Percentiles rank a stretch among this genome's conserved stretches.
Evolutionary conservation across 176 grass and related monocot species (phyloP).

Genomic region (Carex parvula): DNA sequence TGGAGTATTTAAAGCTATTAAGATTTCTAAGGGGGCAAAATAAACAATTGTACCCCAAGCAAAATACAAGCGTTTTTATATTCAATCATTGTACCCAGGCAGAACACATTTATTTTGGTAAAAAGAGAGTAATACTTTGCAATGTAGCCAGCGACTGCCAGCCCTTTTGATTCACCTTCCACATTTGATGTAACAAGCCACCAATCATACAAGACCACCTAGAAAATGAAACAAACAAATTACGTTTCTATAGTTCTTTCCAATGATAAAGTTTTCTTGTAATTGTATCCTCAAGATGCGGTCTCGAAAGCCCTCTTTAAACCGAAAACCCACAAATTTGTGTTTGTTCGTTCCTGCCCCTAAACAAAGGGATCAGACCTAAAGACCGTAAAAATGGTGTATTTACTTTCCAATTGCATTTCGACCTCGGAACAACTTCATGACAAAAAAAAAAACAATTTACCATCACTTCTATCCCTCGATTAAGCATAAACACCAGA

Average conservation of each 20-base stretch:
- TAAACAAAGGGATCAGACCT: background rate
- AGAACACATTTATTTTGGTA: background rate
- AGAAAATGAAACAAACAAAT: background rate
- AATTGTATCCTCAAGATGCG: background rate
- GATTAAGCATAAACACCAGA: background rate
- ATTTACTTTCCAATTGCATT: background rate
- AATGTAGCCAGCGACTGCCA: background rate
- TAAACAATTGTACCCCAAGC: background rate
- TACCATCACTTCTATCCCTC: background rate
- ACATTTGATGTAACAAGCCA: background rate
- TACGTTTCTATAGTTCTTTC: background rate
- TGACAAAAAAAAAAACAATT: background rate
- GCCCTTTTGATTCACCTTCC: background rate
- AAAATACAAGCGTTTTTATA: background rate
- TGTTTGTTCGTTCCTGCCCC: background rate
- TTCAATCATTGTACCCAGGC: background rate
- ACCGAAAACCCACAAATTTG: background rate
- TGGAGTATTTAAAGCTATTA: background rate
- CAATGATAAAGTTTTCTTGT: background rate
- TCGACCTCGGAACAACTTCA: background rate
- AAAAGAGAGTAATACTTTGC: background rate
- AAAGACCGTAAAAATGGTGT: background rate
- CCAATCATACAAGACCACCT: slow-evolving; percentile 17
- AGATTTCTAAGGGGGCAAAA: background rate
- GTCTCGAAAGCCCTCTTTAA: background rate